Evolutionary conservation across 495 filamentous ascomycete genomes (phyloP), one percentile per base, ranked within the genome.

Genomic region (Pseudoneurospora amorphoporcata): DNA sequence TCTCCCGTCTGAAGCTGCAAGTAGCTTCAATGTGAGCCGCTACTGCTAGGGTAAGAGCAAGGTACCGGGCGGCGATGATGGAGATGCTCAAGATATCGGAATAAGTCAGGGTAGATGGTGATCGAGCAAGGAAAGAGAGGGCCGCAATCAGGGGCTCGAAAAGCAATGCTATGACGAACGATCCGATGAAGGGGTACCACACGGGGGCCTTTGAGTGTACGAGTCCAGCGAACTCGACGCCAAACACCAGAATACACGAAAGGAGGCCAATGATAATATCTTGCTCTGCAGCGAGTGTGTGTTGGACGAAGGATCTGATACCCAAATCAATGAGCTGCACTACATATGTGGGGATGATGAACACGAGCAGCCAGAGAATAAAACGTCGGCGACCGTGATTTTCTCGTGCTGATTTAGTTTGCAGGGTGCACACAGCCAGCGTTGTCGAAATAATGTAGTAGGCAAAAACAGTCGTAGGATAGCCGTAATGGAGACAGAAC

Each of bases 181-280:
- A 84, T 12, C 87, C 88, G 42, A 83, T 85, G 73, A 87, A 89
- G 0, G 88, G 87, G 72, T 90, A 88, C 89, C 89, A 90, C 19
- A 90, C 86, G 10, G 84, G 81, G 65, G 83, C 82, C 65, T 79
- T 70, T 17, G 81, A 79, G 58, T 86, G 85, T 32, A 81, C 79
- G 7, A 91, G 80, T 8, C 82, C 82, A 32, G 86, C 81, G 73
- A 87, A 81, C 71, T 89, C 81, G 35, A 88, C 80, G 8, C 85
- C 86, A 75, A 86, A 90, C 7, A 85, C 82, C 40, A 91, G 75
- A 58, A 86, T 79, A 68, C 86, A 87, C 8, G 87, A 84, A 45
- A 90, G 81, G 39, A 88, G 79, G 73, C 86, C 83, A 68, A 82
- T 81, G 78, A 82, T 84, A 73, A 79, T 85, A 76, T 82, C 84